Evolutionary conservation across 2,329 filamentous ascomycete genomes (phyloP), one percentile per base, ranked within the genome.

Genomic region (Colletotrichum musae): DNA sequence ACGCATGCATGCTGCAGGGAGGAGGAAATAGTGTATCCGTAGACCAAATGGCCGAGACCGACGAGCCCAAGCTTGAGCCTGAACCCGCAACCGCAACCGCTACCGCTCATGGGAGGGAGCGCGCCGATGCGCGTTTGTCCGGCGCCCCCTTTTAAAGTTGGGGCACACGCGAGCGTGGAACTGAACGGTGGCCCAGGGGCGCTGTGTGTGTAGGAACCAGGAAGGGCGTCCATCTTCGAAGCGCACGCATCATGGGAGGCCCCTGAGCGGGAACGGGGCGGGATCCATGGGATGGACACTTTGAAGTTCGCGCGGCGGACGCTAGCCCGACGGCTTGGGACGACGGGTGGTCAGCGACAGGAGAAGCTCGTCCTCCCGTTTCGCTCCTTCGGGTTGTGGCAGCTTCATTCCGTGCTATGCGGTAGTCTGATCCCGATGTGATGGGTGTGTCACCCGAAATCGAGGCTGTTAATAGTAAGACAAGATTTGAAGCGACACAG

Each of bases 201-300:
- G 16, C 39, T 13, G 39, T n/a, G 51, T 32, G 28, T 32, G 28
- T 32, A 32, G 28, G 28, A 32, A 32, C 28, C 28, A 57, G 32
- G 43, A 65, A 50, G 47, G 28, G 39, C 60, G 47, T 32, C 26
- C 47, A 50, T 58, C 48, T 58, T 43, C 51, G 26, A 56, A 58
- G 43, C 36, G 53, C 58, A 63, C 36, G 53, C 58, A 68, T 64
- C 68, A 68, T 70, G 68, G 68, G 41, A 70, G 64, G 52, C 28
- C 64, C 68, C 58, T 70, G 68, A 54, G 58, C 64, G 68, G 68
- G 28, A 70, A 58, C 64, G 47, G 64, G 58, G 50, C 57, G 64
- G 68, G 57, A 68, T 56, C 62, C 66, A 66, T 66, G 54, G 61
- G 66, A 69, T 60, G 62, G 66, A 69, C 18, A 18, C 18, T 18